Evolutionary conservation across 306 rosid species (phyloP).

Genomic region (Corylus avellana): DNA sequence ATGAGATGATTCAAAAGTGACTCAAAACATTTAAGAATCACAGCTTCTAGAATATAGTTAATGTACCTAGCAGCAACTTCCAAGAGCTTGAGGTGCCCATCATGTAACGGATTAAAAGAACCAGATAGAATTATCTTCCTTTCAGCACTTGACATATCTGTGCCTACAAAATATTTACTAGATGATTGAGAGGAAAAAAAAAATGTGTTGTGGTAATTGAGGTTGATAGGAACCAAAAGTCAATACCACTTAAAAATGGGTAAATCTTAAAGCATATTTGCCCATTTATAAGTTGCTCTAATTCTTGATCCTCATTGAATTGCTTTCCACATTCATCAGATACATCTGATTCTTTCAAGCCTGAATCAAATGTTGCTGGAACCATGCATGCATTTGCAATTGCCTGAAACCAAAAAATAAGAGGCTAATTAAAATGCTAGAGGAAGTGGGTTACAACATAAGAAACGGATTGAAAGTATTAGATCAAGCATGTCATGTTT

Average conservation of each 20-base stretch:
- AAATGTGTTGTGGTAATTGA: not conserved
- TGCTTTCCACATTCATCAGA: constrained; percentile 56
- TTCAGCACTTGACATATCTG: constrained; percentile 41
- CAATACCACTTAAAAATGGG: constrained; percentile 74
- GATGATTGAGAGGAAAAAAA: constrained; percentile 4
- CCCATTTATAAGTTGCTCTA: constrained; percentile 80
- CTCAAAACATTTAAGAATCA: constrained; percentile 2
- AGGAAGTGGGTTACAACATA: constrained; percentile 24
- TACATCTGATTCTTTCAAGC: constrained; percentile 62
- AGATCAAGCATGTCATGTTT: not conserved
- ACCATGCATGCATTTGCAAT: constrained; percentile 80
- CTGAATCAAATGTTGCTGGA: constrained; percentile 58
- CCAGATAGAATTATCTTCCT: constrained; percentile 82
- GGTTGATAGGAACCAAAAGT: constrained; percentile 17
- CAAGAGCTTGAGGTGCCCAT: constrained; percentile 83
- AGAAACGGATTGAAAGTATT: constrained; percentile 22
- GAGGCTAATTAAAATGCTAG: constrained; percentile 21
- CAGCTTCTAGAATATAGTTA: constrained; percentile 8
- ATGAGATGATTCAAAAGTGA: constrained; percentile 11
- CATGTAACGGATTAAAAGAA: constrained; percentile 90
- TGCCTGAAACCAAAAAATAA: constrained; percentile 64
- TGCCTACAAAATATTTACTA: constrained; percentile 38
- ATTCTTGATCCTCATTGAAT: constrained; percentile 69
- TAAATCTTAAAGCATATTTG: constrained; percentile 77
- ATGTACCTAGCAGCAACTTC: constrained; percentile 82